Evolutionary conservation across 257 asterid species (phyloP), one percentile per base, ranked within the genome.

Genomic region (Avicennia marina): DNA sequence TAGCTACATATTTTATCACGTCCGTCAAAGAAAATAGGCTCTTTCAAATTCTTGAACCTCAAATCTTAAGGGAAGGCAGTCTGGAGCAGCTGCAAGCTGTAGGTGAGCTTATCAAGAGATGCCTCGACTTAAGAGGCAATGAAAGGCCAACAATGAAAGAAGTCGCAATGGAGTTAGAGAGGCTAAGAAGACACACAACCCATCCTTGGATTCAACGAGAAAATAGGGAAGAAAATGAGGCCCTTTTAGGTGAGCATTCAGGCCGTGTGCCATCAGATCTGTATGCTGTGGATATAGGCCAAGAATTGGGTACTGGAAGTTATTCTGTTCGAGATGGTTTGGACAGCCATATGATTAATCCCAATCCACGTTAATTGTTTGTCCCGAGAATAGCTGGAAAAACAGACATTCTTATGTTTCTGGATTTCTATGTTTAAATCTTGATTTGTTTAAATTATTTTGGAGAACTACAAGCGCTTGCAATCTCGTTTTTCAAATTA

Each of bases 61-160:
- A 67, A 16, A 67, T 82, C 13, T 11, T 73, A 12, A 75, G 57
- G 40, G 85, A 78, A 64, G 83, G 81, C 32, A 66, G 64, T 15
- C 41, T 76, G 13, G 73, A 74, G 9, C 76, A 78, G 26, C 21
- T 80, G 8, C 63, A 71, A 1, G 63, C 50, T 0, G 16, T 40
- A 0, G 86, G 65, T 5, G 70, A 77, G 24, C 76, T 83, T 1
- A 76, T 78, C 2, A 75, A 58, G 60, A 73, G 80, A 58, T 83
- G 93, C 24, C 66, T 83, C 6, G 34, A 42, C 2, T 19, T 83
- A 27, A 18, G 21, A 0, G 69, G 87, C 0, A 12, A 36, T 2
- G 41, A 36, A 12, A 1, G 41, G 2, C 41, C 41, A 12, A 36
- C 41, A 11, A 36, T 36, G 41, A 36, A 11, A 2, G 41, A 36